These are phyloP conservation scores for Chytriomyces sp. DNA, from an alignment of 192 early-diverging fungal species.

Conservation along the genomic window DNA sequence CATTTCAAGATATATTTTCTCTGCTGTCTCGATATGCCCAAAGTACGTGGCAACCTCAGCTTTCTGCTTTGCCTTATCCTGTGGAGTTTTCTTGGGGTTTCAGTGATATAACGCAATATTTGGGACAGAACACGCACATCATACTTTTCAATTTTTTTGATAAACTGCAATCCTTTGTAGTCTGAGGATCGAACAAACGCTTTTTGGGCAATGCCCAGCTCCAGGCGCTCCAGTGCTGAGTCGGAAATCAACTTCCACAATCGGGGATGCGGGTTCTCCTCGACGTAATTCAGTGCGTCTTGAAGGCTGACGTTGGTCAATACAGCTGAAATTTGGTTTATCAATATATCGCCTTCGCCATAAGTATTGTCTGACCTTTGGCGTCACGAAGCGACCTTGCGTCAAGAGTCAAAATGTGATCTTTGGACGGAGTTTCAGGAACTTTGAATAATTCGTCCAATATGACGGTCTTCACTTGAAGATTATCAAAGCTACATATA, in stretches of 20 bases:
- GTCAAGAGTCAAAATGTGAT: slow-evolving; percentile 43
- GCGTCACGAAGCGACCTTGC: slow-evolving; percentile 54
- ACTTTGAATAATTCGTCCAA: slow-evolving; percentile 57
- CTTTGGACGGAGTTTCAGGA: slow-evolving; percentile 45
- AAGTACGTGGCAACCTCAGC: slow-evolving; percentile 59
- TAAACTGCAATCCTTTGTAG: slow-evolving; percentile 56
- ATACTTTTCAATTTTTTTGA: slow-evolving; percentile 54
- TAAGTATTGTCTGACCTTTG: slow-evolving; percentile 35
- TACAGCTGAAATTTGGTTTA: slow-evolving; percentile 40
- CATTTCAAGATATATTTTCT: slow-evolving; percentile 57
- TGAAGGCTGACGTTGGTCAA: slow-evolving; percentile 45
- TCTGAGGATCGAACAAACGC: slow-evolving; percentile 50
- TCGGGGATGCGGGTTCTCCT: slow-evolving; percentile 54
- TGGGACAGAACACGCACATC: slow-evolving; percentile 36
- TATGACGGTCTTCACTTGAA: slow-evolving; percentile 54
- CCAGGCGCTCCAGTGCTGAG: slow-evolving; percentile 50
- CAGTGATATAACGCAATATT: background rate
- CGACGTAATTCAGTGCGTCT: slow-evolving; percentile 56
- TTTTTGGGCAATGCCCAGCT: slow-evolving; percentile 50
- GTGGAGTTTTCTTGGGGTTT: background rate
- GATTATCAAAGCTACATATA: slow-evolving; percentile 54
- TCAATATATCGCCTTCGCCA: background rate
- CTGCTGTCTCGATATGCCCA: slow-evolving; percentile 50
- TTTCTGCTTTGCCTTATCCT: slow-evolving; percentile 55
- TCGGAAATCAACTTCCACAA: slow-evolving; percentile 60